phyloP scores from a whole-genome alignment of 768 basidiomycete genomes.

The Rhizopogon vesiculosus region DNA sequence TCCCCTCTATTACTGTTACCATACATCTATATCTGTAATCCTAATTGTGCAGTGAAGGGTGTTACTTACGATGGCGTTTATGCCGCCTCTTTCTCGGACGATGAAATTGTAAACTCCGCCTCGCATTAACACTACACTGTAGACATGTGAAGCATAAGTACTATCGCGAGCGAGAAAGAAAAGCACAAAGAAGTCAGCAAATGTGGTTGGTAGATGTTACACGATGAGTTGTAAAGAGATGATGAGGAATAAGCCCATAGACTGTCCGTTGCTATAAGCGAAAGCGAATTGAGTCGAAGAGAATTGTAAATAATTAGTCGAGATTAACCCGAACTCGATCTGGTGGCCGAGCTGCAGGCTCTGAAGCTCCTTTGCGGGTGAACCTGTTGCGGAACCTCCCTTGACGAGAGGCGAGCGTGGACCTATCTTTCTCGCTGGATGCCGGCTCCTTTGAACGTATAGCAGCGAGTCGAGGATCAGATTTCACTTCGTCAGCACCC shows the following conservation, averaged over 20 bases:
- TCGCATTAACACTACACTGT: not conserved
- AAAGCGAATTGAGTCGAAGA: constrained; percentile 3
- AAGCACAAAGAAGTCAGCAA: not conserved
- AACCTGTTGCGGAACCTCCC: constrained; percentile 26
- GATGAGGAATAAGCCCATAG: not conserved
- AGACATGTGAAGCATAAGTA: not conserved
- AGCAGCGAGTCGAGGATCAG: constrained; percentile 19
- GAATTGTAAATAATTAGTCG: constrained; percentile 21
- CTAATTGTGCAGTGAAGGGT: too few relatives aligned
- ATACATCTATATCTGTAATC: too few relatives aligned
- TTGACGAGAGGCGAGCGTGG: constrained; percentile 10
- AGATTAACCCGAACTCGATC: constrained; percentile 34
- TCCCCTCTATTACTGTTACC: too few relatives aligned
- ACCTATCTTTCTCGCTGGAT: constrained; percentile 9
- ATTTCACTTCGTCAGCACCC: constrained; percentile 23
- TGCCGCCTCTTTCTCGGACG: too few relatives aligned
- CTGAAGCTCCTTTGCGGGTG: constrained; percentile 21
- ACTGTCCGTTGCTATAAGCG: not conserved
- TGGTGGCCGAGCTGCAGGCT: constrained; percentile 24
- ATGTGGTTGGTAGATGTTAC: not conserved
- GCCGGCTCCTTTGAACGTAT: constrained; percentile 23
- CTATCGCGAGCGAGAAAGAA: not conserved
- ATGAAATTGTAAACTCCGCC: too few relatives aligned
- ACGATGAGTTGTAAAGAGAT: not conserved
- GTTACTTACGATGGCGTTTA: too few relatives aligned